Percentiles rank a stretch among this genome's conserved stretches.
These are phyloP conservation scores for Raddia distichophylla DNA, from an alignment of 176 grass and related monocot species.

Conservation along the genomic window DNA sequence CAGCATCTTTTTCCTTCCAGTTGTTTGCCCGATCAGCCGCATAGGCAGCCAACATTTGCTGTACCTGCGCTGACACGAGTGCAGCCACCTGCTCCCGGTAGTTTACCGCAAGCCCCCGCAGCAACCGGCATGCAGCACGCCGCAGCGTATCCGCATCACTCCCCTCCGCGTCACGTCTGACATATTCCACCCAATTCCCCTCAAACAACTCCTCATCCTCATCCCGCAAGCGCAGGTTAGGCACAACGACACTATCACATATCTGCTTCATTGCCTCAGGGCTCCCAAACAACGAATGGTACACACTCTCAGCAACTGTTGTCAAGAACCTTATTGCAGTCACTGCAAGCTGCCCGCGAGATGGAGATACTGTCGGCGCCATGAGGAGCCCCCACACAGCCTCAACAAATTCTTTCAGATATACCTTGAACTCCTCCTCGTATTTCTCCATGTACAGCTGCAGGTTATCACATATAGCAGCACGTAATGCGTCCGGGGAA, in stretches of 20 bases:
- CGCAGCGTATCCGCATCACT: slow-evolving; percentile 86
- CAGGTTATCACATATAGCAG: slow-evolving; percentile 86
- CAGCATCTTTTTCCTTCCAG: slow-evolving; percentile 98
- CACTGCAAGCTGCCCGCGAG: slow-evolving; percentile 67
- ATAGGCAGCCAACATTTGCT: slow-evolving; percentile 80
- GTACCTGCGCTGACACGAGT: slow-evolving; percentile 74
- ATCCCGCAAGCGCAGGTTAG: slow-evolving; percentile 86
- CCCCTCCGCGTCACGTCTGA: slow-evolving; percentile 89
- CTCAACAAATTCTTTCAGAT: slow-evolving; percentile 77
- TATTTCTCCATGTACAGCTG: slow-evolving; percentile 99
- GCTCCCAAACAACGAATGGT: slow-evolving; percentile 77
- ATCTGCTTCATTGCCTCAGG: slow-evolving; percentile 77
- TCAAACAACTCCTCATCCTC: slow-evolving; percentile 97
- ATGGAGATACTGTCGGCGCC: slow-evolving; percentile 48
- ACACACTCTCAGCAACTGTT: slow-evolving; percentile 87
- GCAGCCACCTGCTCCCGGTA: slow-evolving; percentile 82
- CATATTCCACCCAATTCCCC: slow-evolving; percentile 89
- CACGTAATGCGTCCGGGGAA: slow-evolving; percentile 64
- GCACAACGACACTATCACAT: slow-evolving; percentile 89
- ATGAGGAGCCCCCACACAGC: slow-evolving; percentile 88
- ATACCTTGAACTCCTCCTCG: slow-evolving; percentile 87
- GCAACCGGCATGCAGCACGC: slow-evolving; percentile 77
- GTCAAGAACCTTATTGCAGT: slow-evolving; percentile 96
- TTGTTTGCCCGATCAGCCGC: slow-evolving; percentile 61
- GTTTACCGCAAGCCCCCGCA: slow-evolving; percentile 77